Evolutionary conservation across 805 yeast genomes (phyloP).

Genomic region (Myxozyma kluyveri): DNA sequence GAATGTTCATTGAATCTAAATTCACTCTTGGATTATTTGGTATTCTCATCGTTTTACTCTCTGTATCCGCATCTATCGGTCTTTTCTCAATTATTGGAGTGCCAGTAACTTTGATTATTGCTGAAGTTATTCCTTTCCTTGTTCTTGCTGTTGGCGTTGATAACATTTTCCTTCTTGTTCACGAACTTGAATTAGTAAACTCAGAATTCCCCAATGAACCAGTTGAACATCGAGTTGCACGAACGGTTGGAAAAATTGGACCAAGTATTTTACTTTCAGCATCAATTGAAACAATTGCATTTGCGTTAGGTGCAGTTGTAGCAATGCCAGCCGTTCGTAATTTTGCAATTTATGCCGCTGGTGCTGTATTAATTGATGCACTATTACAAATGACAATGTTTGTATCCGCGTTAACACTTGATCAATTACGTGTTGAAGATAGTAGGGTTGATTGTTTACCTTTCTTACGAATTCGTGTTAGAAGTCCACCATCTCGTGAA

Average conservation of each 20-base stretch:
- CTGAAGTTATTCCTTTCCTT: conserved; percentile 93
- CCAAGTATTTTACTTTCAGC: conserved; percentile 84
- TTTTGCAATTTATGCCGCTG: conserved; percentile 87
- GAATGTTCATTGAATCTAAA: conserved; percentile 48
- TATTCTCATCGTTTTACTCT: conserved; percentile 71
- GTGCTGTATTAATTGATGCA: conserved; percentile 76
- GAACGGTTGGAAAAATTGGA: conserved; percentile 70
- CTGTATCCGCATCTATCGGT: conserved; percentile 82
- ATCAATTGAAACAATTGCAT: conserved; percentile 73
- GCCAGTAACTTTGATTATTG: conserved; percentile 85
- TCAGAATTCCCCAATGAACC: conserved; percentile 47
- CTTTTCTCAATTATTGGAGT: conserved; percentile 70
- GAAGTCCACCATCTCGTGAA: conserved; percentile 20
- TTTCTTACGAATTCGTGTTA: conserved; percentile 43
- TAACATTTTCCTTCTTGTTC: conserved; percentile 81
- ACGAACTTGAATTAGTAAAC: conserved; percentile 63
- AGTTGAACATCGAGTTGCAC: conserved; percentile 58
- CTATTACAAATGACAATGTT: conserved; percentile 78
- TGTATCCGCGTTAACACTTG: conserved; percentile 66
- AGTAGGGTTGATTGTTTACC: conserved; percentile 62
- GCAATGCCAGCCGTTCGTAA: conserved; percentile 95
- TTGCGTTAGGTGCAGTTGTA: conserved; percentile 72
- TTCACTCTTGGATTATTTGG: conserved; percentile 82
- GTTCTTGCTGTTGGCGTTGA: conserved; percentile 96
- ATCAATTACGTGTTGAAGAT: conserved; percentile 59